Evolutionary conservation across 2,329 filamentous ascomycete genomes (phyloP), one percentile per base, ranked within the genome.

Genomic region (Alternaria triticimaculans): DNA sequence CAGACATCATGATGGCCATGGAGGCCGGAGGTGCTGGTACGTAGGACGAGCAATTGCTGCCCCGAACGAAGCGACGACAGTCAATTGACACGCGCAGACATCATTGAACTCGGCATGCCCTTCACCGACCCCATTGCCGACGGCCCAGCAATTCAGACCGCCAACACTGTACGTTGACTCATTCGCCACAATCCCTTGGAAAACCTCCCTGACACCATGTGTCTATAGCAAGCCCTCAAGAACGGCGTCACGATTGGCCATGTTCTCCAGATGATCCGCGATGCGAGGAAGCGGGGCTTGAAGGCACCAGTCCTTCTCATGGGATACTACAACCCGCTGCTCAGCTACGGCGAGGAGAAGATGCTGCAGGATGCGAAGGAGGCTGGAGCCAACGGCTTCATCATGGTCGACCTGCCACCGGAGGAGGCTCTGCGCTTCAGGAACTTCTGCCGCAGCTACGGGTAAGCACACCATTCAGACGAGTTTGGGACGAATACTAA

Each of bases 101-200:
- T 99, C 64, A 96, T 99, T 76, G 96, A 99, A 82, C 89, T 99
- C 71, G 96, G 95, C 67, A 90, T 97, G 60, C 96, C 96, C 56
- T 99, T 99, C 84, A 97, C 95, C 75, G 96, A 99, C 80, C 96
- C 96, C 62, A 98, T 98, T 81, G 96, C 95, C 72, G 96, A 99
- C 82, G 96, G 96, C 26, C 96, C 96, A 37, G 97, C 94, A 5
- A 98, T 99, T 71, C 96, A 99, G 84, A 96, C 90, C 67, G 89
- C 96, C 69, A 99, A 99, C 83, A 97, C 93, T 44, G 89, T 90
- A 83, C 75, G 81, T 77, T 73, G 70, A 73, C 59, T 73, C 65
- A 74, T 65, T 66, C 67, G 67, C 68, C 65, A 73, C 72, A 33
- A 23, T 21, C 55, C 65, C 12, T 23, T 14, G 8, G 26, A 30